Evolutionary conservation across 495 filamentous ascomycete genomes (phyloP), one percentile per base, ranked within the genome.

Genomic region (Cercophora samala): DNA sequence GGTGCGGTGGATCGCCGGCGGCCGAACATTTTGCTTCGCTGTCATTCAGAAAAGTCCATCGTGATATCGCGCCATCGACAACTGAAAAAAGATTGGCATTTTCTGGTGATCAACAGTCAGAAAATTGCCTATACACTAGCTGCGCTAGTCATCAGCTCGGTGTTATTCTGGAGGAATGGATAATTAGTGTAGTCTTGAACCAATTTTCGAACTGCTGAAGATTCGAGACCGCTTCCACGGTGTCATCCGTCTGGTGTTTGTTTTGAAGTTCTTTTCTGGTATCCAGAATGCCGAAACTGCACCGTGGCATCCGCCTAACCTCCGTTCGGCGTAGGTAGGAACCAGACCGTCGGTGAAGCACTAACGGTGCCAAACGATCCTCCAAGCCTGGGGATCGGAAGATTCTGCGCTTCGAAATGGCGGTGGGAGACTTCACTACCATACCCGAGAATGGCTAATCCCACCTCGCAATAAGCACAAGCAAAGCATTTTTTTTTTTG

Each of bases 381-480:
- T 52, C 59, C 32, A 66, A 53, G 58, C 23, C 37, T 54, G 55
- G 60, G 60, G n/a, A 46, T 13, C 18, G 25, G 13, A 61, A 24
- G 54, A 37, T 62, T 24, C 32, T 37, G 18, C 46, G 60, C 60
- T 62, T 60, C 60, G 55, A 69, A 69, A 64, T 59, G 64, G 68
- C 68, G 68, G 68, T 69, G 64, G 64, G 26, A 53, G 21, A 11
- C n/a, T 5, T 29, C 55, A 4, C 9, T 25, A 26, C 22, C 32
- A 42, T 15, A 32, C n/a, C 21, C 63, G 62, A 59, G 59, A 60
- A 52, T 65, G 58, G 63, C 37, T 23, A 58, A 58, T 55, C n/a
- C 60, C 67, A 58, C 59, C 60, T 32, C 56, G 32, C 58, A 67
- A 63, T 26, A 63, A 69, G 62, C 60, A 58, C 58, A 62, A 53